These are phyloP conservation scores for Ophioceras dolichostomum DNA, from an alignment of 2,329 filamentous ascomycete species.

Conservation along the genomic window DNA sequence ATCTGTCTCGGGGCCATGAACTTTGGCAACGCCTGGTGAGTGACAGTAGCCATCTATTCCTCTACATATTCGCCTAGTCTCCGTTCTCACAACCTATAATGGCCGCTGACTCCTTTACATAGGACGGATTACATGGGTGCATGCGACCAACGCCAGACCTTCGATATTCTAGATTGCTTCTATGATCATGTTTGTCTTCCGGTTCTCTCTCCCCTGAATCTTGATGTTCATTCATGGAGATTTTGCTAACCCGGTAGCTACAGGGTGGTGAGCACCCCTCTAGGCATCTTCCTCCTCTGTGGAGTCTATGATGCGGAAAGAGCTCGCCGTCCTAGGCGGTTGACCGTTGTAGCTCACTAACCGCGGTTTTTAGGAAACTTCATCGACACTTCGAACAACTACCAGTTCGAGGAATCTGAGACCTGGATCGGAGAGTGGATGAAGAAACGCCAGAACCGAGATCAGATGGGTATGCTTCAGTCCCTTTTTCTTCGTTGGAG, in stretches of 20 bases:
- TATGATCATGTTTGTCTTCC: constrained; percentile 32
- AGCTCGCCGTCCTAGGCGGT: no score
- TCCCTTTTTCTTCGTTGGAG: no score
- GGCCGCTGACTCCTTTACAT: neutral
- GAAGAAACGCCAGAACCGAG: constrained; percentile 48
- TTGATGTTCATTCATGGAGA: no score
- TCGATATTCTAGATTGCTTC: constrained; percentile 55
- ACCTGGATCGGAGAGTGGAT: constrained; percentile 61
- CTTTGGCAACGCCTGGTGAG: constrained; percentile 44
- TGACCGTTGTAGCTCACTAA: no score
- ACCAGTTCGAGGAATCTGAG: constrained; percentile 52
- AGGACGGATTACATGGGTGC: constrained; percentile 48
- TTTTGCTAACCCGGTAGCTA: no score
- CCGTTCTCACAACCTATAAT: neutral
- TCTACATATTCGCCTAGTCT: neutral
- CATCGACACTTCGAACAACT: constrained; percentile 60
- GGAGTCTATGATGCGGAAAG: no score
- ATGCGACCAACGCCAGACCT: constrained; percentile 49
- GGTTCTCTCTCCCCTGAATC: no score
- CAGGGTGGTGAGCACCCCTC: no score
- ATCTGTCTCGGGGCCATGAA: constrained; percentile 54
- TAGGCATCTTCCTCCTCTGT: no score
- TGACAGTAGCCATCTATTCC: neutral
- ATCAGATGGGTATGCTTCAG: constrained; percentile 39
- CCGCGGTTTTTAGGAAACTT: no score